These are phyloP conservation scores for Lachnellula occidentalis DNA, from an alignment of 2,329 filamentous ascomycete genomes.

Conservation along the genomic window DNA sequence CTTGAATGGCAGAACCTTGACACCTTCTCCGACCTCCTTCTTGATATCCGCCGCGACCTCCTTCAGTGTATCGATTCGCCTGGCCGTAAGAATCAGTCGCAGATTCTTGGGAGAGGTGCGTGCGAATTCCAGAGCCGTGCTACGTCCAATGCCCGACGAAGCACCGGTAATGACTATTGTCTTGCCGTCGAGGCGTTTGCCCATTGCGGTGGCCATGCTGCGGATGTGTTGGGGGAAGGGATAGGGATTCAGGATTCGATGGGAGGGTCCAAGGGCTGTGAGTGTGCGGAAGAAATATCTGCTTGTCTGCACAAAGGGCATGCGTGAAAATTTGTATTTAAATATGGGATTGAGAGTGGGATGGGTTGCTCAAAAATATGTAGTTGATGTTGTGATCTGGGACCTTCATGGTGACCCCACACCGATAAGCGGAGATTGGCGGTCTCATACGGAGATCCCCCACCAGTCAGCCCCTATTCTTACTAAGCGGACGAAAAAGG, in stretches of 20 bases:
- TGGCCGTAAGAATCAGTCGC: conserved; percentile 83
- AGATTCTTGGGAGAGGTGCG: conserved; percentile 73
- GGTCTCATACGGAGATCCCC: not conserved
- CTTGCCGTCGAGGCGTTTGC: conserved; percentile 85
- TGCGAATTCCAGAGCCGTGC: conserved; percentile 86
- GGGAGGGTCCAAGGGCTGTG: not conserved
- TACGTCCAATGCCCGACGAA: conserved; percentile 82
- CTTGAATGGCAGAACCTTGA: conserved; percentile 76
- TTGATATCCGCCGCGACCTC: conserved; percentile 72
- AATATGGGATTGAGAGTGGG: not conserved
- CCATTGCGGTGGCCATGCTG: conserved; percentile 59
- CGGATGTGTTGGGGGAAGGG: conserved; percentile 20
- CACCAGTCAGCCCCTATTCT: not conserved
- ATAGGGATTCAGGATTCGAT: not conserved
- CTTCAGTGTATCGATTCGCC: conserved; percentile 72
- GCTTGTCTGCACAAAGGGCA: conserved; percentile 8
- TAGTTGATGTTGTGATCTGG: not conserved
- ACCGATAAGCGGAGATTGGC: not conserved
- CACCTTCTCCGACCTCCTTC: conserved; percentile 69
- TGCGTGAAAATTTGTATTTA: not conserved
- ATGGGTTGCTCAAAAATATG: not conserved
- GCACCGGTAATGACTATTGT: conserved; percentile 89
- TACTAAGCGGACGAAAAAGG: not conserved
- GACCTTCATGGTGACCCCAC: not conserved
- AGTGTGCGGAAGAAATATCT: conserved; percentile 11